Percentiles rank a stretch among this genome's conserved stretches.
Conservation (phyloP, 805 yeast species). For the Debaryomyces castellii region DNA sequence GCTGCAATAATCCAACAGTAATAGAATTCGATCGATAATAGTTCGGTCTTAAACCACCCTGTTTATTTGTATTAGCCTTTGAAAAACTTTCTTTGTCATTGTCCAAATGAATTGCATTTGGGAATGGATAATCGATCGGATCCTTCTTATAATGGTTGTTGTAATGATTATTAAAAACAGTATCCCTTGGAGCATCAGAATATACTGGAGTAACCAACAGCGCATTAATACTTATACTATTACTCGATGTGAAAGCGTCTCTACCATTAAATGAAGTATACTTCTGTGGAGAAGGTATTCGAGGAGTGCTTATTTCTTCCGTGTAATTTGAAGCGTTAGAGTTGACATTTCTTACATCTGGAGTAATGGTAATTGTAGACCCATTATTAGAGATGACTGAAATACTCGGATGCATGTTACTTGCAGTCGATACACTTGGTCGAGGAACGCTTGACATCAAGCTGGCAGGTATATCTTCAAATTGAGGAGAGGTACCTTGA, state of each 20-base stretch:
- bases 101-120: slow-evolving; percentile 38
- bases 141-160: slow-evolving; percentile 51
- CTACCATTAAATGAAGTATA: slow-evolving; percentile 15
- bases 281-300: slow-evolving; percentile 29
- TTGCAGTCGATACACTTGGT: slow-evolving; percentile 18
- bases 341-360: slow-evolving; percentile 1
- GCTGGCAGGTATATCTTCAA: slow-evolving; percentile 43
- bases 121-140: slow-evolving; percentile 39
- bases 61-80: slow-evolving; percentile 17
- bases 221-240: slow-evolving; percentile 10
- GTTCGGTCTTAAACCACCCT: slow-evolving; percentile 22
- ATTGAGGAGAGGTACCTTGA: slow-evolving; percentile 30
- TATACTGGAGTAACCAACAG: slow-evolving; percentile 1
- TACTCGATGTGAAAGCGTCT: slow-evolving; percentile 27
- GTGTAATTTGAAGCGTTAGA: neutral
- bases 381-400: slow-evolving; percentile 12
- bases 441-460: slow-evolving; percentile 32
- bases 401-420: slow-evolving; percentile 11
- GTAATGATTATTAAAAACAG: slow-evolving; percentile 22
- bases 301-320: neutral
- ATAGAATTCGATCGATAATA: slow-evolving; percentile 39
- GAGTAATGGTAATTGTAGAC: slow-evolving; percentile 18
- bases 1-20: slow-evolving; percentile 39
- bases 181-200: slow-evolving; percentile 2
- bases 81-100: slow-evolving; percentile 27